Evolutionary conservation across 108 stramenopile genomes (phyloP), one percentile per base, ranked within the genome.

Genomic region (Cyclotella kingstonii): DNA sequence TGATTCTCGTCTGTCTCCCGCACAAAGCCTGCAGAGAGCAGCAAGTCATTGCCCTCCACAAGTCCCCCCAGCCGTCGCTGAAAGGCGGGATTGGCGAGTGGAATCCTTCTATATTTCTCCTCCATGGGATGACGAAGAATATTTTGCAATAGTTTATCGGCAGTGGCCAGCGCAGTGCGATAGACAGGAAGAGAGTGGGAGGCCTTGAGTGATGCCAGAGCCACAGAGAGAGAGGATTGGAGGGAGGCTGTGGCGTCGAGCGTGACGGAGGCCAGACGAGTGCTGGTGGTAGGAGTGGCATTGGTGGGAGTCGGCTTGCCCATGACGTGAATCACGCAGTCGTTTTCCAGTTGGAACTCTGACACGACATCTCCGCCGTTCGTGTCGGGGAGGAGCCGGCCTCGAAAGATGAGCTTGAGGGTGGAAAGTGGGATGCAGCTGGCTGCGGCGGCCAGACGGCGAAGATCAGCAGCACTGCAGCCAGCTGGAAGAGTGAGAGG

Each of bases 101-200:
- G 91, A 58, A 94, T 60, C n/a, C 71, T 73, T 14, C 93, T 84
- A 58, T 90, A 94, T 62, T 91, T 90, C 73, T 90, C 93, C 56
- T 94, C 93, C 81, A 84, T 74, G 7, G 93, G 93, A 75, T 90
- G 48, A 14, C 19, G 18, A 2, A 83, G 47, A 45, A 94, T 87
- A 60, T 94, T 94, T 15, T 28, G 33, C 22, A 94, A 48, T 6
- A 94, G 56, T 54, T 86, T 94, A 26, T 74, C 71, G 3, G 89
- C 59, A 0, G 89, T 91, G 46, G 57, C 21, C 0, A 94, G 48
- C 0, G 86, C 89, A 0, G 82, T 86, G 10, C 18, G 29, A 57
- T 89, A 90, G 10, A 59, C 61, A 4, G 52, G 30, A 9, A 71
- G 46, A 4, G 85, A 50, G 44, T 80, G 75, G 41, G 60, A 59